Percentiles rank a stretch among this genome's conserved stretches.
phyloP scores from a whole-genome alignment of 192 early-diverging fungal genomes.

The Spizellomyces punctatus region DNA sequence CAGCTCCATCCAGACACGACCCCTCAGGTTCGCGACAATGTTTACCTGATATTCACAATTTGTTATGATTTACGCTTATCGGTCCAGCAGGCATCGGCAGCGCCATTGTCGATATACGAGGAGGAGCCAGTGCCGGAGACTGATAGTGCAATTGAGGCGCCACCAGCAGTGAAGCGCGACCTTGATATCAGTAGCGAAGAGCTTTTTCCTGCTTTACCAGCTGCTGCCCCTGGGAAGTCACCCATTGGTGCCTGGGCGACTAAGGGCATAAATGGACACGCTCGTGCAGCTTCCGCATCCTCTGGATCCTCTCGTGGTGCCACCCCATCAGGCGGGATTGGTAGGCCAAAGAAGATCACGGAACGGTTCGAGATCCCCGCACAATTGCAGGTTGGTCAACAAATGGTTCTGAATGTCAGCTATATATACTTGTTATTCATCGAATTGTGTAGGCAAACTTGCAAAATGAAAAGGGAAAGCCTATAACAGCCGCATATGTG shows the following conservation, averaged over 20 bases:
- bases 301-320: neutral
- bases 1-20: conserved; percentile 33
- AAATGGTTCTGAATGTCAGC: neutral
- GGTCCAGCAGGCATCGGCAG: neutral
- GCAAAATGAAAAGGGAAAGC: conserved; percentile 41
- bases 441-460: neutral
- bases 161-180: neutral
- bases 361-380: conserved; percentile 52
- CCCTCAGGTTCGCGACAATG: neutral
- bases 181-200: conserved; percentile 62
- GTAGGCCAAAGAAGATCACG: conserved; percentile 32
- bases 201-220: conserved; percentile 77
- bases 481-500: conserved; percentile 32
- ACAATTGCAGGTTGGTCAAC: conserved; percentile 41
- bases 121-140: conserved; percentile 5
- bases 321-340: conserved; percentile 3
- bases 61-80: neutral
- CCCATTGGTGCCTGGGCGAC: conserved; percentile 19
- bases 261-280: conserved; percentile 15
- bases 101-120: neutral
- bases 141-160: conserved; percentile 1
- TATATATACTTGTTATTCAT: neutral
- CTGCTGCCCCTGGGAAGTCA: conserved; percentile 41
- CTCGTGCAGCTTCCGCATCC: neutral
- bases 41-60: neutral